Base-by-base conservation (phyloP, 148 eudicot species). In the Hydrangea macrophylla region DNA sequence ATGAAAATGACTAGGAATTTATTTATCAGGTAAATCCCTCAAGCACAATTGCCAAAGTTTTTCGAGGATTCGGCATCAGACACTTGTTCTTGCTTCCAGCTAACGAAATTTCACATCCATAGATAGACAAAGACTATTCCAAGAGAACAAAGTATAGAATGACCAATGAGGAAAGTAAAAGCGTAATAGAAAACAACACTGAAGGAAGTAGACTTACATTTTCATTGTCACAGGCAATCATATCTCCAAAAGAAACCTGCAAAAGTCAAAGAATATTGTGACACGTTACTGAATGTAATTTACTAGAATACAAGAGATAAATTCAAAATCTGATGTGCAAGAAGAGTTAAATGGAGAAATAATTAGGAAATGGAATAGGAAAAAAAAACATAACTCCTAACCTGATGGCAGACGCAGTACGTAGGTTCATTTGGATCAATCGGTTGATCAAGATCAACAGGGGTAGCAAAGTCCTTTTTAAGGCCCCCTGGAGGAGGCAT, bases 181-280 rank as follows among this genome's bases (percentile, higher is more conserved):
- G 35, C 11, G 37, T n/a, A 56, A 3, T 28, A 64, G 13, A 9
- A 72, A 50, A 24, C 64, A 50, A 55, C 17, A 42, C 36, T 55
- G 31, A 67, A 64, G 51, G 28, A 28, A 48, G 28, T 18, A 53
- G 75, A 74, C 83, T 88, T 77, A 88, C 98, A 78, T 83, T 81
- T 79, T 94, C 98, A 68, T 94, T 94, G 89, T 94, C 98, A 70
- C 98, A 94, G 48, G 98, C 98, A 81, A 94, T 90, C 98, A 94
- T 94, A 80, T 94, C 98, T 60, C 98, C 98, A 72, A 86, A 94
- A 53, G 96, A 91, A 57, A 94, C 97, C 98, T 93, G 86, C 68
- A 24, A 67, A 67, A 74, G 36, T 70, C 50, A 9, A 51, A 54
- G 64, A 58, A 13, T 37, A 13, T 51, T 22, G 11, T 45, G 63